A percentile compares a stretch with the other conserved stretches of the same genome.
Evolutionary conservation across 352 stramenopile species (phyloP).

Genomic region (Globisporangium abappressorium): DNA sequence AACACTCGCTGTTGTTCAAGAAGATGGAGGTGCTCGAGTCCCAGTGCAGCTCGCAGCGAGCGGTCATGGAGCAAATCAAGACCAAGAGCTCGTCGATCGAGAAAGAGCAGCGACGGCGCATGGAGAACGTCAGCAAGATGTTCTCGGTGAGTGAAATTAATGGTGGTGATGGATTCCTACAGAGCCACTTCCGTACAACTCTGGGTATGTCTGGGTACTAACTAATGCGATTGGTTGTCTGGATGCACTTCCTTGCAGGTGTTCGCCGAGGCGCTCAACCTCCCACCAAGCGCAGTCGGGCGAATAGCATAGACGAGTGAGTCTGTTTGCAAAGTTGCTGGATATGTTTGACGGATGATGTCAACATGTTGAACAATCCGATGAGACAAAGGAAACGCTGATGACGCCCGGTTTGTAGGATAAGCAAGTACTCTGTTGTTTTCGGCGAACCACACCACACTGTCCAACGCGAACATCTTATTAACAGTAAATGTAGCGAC

Average conservation of each 20-base stretch:
- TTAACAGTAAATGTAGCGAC: no score
- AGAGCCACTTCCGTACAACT: background rate
- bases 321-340: background rate
- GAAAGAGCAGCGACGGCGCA: conserved; percentile 62
- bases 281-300: conserved; percentile 29
- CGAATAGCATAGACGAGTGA: conserved; percentile 22
- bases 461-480: background rate
- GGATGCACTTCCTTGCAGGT: conserved; percentile 26
- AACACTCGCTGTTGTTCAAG: conserved; percentile 44
- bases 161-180: background rate
- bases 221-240: background rate
- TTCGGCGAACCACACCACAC: background rate
- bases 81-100: conserved; percentile 52
- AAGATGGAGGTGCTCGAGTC: conserved; percentile 59
- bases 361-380: background rate
- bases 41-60: conserved; percentile 31
- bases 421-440: background rate
- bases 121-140: conserved; percentile 79
- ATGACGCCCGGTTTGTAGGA: background rate
- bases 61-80: conserved; percentile 46
- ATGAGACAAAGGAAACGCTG: background rate
- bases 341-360: background rate
- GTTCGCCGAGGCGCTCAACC: conserved; percentile 70
- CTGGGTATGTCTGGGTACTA: no score
- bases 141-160: conserved; percentile 43